Conservation (phyloP, 768 basidiomycete species). For the Phylloporus sp. region DNA sequence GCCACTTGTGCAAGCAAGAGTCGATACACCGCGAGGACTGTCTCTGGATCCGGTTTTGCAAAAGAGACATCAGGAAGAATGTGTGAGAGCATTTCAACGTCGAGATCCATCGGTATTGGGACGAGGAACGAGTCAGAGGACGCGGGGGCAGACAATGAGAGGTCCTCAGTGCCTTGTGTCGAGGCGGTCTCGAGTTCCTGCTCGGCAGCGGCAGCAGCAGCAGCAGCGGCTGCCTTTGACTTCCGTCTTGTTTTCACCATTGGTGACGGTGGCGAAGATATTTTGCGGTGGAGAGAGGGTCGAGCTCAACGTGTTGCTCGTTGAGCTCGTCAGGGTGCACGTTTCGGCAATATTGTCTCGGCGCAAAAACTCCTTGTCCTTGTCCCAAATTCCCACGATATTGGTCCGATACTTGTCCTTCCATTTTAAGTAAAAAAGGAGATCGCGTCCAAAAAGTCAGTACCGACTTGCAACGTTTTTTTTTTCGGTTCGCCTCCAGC, state of each 20-base stretch:
- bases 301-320: slow-evolving; percentile 35
- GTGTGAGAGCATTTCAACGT: slow-evolving; percentile 53
- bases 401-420: slow-evolving; percentile 1
- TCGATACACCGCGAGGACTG: slow-evolving; percentile 60
- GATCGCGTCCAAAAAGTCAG: background rate
- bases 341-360: slow-evolving; percentile 12
- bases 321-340: slow-evolving; percentile 28
- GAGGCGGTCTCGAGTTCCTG: slow-evolving; percentile 33
- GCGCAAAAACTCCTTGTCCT: slow-evolving; percentile 3
- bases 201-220: slow-evolving; percentile 26
- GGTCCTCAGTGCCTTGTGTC: slow-evolving; percentile 35
- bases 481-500: background rate
- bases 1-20: slow-evolving; percentile 53
- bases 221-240: slow-evolving; percentile 49
- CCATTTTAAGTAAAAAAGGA: slow-evolving; percentile 1
- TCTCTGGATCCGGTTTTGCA: slow-evolving; percentile 53
- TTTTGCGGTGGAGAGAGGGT: background rate
- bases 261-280: background rate
- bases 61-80: slow-evolving; percentile 62
- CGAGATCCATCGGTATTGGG: slow-evolving; percentile 63
- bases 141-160: slow-evolving; percentile 25
- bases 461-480: background rate
- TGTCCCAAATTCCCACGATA: slow-evolving; percentile 18
- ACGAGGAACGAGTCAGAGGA: slow-evolving; percentile 26
- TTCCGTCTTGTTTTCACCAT: slow-evolving; percentile 58